Evolutionary conservation across 371 early-diverging fungal genomes (phyloP), one percentile per base, ranked within the genome.

Genomic region (Nematocida sp.): DNA sequence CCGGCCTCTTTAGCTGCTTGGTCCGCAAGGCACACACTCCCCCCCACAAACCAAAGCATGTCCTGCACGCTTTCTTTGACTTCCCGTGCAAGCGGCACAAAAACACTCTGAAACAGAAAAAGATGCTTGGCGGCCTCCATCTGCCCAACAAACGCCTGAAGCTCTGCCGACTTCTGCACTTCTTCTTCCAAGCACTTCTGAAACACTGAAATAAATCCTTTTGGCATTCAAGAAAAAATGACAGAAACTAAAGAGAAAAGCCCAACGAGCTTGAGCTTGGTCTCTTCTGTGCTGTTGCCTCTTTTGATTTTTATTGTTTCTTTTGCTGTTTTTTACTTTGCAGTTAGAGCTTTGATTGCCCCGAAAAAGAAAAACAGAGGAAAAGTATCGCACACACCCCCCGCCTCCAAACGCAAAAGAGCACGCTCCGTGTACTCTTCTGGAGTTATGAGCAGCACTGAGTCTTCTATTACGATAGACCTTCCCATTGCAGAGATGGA

Each of bases 391-490:
- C 17, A 11, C 32, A 41, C 32, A 67, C 2, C 19, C 5, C 5
- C 55, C 15, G 45, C 23, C 17, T 19, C 19, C 36, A 67, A 38
- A 37, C 15, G 13, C 31, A 55, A 57, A 36, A 49, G 36, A 57
- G 43, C 43, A 41, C 43, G n/a, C n/a, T n/a, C n/a, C 43, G 13
- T 11, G 43, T 41, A 11, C 43, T 32, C 13, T 27, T 17, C 40
- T 11, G 67, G 55, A 19, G 45, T 67, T 43, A 67, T 67, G 67
- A 67, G 67, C 38, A 67, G 67, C 49, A 67, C 31, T 3, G 56
- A 67, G 43, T 67, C 67, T 11, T 38, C 67, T 38, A 50, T 58
- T 27, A 67, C 60, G 49, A 70, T 70, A 31, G 74, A 70, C 15
- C 3, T 70, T 17, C 19, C 21, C 37, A 43, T 45, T 21, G 45